Evolutionary conservation across 331 rosid genomes (phyloP), one percentile per base, ranked within the genome.

Genomic region (Quercus lobata): DNA sequence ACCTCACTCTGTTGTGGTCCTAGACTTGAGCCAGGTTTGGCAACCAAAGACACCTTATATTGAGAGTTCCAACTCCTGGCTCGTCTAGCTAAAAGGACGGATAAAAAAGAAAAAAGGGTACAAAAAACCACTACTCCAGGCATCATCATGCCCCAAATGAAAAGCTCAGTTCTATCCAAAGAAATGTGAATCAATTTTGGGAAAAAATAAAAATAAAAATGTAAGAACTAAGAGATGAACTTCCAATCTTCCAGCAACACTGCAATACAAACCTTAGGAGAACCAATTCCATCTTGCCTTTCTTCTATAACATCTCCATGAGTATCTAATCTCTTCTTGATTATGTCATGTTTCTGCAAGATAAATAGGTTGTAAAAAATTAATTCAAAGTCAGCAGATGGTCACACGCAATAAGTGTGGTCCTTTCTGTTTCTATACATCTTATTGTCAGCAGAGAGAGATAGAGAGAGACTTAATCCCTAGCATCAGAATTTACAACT

Each of bases 241-340:
- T 32, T 74, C 80, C 44, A 74, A 53, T 71, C 30, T 32, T 74
- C 80, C 44, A 65, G 21, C 69, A 18, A 69, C 10, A 32, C 25
- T 22, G 58, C 24, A 82, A 21, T 53, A 71, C 79, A 41, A 83
- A 92, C 98, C 93, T 91, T 91, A 71, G 97, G 96, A 37, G 93
- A 83, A 79, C 98, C 98, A 65, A 94, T 94, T 79, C 91, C 97
- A 11, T 92, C 98, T 44, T 89, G 97, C 83, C 90, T 88, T 78
- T 89, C 73, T 86, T 91, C 98, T 76, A 94, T 94, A 57, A 85
- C 97, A 82, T 92, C 89, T 66, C 98, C 98, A 73, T 88, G 89
- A 63, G 91, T 72, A 62, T 94, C 97, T 84, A 94, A 57, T 75
- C 98, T 91, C 79, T 92, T 94, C 83, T 94, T 94, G 73, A 94